Base-by-base conservation (phyloP, 306 rosid genomes). In the Sicyos baderoa region DNA sequence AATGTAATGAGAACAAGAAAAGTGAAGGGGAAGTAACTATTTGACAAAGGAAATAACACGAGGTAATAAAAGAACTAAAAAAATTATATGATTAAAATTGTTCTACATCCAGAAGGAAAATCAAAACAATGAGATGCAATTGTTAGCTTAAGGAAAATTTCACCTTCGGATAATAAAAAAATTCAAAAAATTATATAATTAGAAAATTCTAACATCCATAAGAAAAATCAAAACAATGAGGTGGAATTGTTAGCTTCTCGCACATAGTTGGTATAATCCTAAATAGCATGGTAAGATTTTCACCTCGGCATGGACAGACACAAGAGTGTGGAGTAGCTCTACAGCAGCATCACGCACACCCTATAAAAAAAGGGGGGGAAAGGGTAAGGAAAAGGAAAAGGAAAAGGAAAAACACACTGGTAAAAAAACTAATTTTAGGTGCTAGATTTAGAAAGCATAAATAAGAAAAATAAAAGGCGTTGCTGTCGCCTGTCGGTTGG, bases 251-350 rank as follows among this genome's bases (percentile, higher is more conserved):
- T 45, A 15, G n/a, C 42, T 13, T 71, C 19, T 37, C 1, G 18
- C 65, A 21, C 27, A 56, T 40, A 53, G 29, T 51, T n/a, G 61
- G 54, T 25, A 22, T 23, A 14, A 23, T 47, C 42, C 42, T 48
- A 67, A 48, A 61, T 53, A 42, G 17, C 55, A 61, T 64, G 77
- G 69, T 72, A 63, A 50, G 74, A 42, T 74, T 87, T n/a, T n/a
- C n/a, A 94, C 99, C 99, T 94, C 99, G 19, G 99, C 99, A 72
- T 94, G 99, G 66, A 94, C 95, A 74, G 99, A 87, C 37, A 94
- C 99, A 68, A 94, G 83, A 63, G 95, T 88, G 81, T 94, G 99
- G 65, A 94, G 84, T 72, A 94, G 89, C 83, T 90, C 99, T 22
- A 94, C 96, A 61, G 95, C 90, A 64, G 97, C 96, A 76, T 90